Evolutionary conservation across 352 stramenopile species (phyloP).

Genomic region (Pythium dissimile): DNA sequence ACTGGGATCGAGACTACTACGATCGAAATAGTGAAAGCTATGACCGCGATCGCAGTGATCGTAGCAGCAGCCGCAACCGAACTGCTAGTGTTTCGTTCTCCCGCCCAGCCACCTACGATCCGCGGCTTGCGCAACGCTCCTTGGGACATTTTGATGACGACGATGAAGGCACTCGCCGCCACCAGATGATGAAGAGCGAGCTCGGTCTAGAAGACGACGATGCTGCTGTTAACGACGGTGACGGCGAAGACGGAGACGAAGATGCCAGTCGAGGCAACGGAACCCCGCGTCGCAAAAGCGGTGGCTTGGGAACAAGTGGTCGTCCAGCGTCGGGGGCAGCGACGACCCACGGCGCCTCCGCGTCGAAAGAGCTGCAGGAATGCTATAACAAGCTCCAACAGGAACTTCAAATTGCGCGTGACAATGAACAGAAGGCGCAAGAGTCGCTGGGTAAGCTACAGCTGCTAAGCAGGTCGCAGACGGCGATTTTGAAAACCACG

Average conservation of each 20-base stretch:
- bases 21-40: conserved; percentile 30
- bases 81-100: conserved; percentile 54
- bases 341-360: conserved; percentile 17
- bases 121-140: conserved; percentile 57
- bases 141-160: conserved; percentile 40
- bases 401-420: conserved; percentile 51
- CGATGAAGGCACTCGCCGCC: conserved; percentile 40
- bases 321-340: conserved; percentile 13
- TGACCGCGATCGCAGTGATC: conserved; percentile 15
- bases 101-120: conserved; percentile 80
- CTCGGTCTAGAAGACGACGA: conserved; percentile 76
- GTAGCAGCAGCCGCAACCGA: neutral
- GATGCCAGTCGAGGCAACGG: neutral
- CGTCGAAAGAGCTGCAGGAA: conserved; percentile 26
- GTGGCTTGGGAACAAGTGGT: neutral
- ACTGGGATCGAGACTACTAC: conserved; percentile 27
- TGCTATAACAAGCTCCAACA: conserved; percentile 56
- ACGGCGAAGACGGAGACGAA: conserved; percentile 29
- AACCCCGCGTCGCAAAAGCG: conserved; percentile 14
- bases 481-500: conserved; percentile 77
- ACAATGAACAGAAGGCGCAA: conserved; percentile 69
- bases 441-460: conserved; percentile 81
- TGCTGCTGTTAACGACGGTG: conserved; percentile 30
- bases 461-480: conserved; percentile 82
- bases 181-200: conserved; percentile 74